phyloP scores from a whole-genome alignment of 192 early-diverging fungal genomes.

The Backusella circina region DNA sequence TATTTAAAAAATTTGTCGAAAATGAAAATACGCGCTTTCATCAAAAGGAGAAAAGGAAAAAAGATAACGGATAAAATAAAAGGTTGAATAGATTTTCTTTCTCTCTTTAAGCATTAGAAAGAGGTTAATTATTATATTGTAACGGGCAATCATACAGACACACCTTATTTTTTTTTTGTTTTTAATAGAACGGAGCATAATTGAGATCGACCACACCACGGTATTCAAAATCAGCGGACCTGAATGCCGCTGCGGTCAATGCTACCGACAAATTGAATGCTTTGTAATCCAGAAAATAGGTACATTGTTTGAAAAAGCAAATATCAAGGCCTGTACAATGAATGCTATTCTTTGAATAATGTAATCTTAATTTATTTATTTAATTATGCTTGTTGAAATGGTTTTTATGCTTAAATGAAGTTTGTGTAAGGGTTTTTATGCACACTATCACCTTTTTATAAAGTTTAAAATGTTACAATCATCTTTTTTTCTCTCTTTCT shows the following conservation, averaged over 20 bases:
- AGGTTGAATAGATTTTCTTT: too few species aligned
- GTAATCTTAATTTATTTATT: too few species aligned
- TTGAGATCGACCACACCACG: not conserved
- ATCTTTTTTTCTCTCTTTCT: not conserved
- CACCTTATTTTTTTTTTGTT: not conserved
- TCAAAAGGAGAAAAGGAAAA: not conserved
- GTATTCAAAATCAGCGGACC: not conserved
- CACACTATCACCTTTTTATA: too few species aligned
- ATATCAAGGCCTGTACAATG: too few species aligned
- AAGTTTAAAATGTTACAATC: not conserved
- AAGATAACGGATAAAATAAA: not conserved
- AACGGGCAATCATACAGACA: not conserved
- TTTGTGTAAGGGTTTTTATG: too few species aligned
- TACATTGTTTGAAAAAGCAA: not conserved
- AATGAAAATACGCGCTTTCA: not conserved
- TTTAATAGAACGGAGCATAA: not conserved
- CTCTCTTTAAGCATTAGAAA: too few species aligned
- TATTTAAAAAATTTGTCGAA: not conserved
- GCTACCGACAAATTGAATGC: not conserved
- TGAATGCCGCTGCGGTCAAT: not conserved
- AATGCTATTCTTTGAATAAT: too few species aligned
- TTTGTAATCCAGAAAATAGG: not conserved
- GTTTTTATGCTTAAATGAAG: too few species aligned
- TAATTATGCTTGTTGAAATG: too few species aligned
- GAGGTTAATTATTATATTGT: not conserved